Evolutionary conservation across 495 filamentous ascomycete genomes (phyloP).

Genomic region (Annulohypoxylon nitens): DNA sequence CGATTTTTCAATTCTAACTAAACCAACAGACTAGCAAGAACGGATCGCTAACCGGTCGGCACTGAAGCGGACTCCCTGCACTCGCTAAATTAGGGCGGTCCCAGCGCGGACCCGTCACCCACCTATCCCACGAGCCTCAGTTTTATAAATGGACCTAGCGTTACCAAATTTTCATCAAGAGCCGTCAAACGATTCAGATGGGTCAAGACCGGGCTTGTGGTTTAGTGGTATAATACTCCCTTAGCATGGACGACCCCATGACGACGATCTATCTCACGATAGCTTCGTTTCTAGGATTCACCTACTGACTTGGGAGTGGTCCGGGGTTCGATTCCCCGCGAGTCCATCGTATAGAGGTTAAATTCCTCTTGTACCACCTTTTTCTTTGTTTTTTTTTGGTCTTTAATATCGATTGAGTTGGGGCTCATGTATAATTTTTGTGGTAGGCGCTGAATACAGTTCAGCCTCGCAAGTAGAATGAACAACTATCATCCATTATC

Average conservation of each 20-base stretch:
- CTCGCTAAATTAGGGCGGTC: slow-evolving; percentile 28
- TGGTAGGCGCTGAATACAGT: background rate
- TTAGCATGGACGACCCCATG: slow-evolving; percentile 22
- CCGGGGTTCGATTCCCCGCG: slow-evolving; percentile 71
- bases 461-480: background rate
- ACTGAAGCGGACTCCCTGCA: slow-evolving; percentile 4
- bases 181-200: background rate
- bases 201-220: slow-evolving; percentile 32
- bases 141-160: slow-evolving; percentile 19
- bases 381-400: background rate
- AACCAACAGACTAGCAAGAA: background rate
- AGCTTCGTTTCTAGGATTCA: slow-evolving; percentile 7
- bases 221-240: slow-evolving; percentile 46
- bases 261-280: slow-evolving; percentile 7
- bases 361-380: slow-evolving; percentile 11
- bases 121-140: slow-evolving; percentile 10
- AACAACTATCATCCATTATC: too few species aligned
- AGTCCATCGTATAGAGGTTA: slow-evolving; percentile 46
- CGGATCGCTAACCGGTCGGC: background rate
- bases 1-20: background rate
- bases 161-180: slow-evolving; percentile 16
- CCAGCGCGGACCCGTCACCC: slow-evolving; percentile 13
- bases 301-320: slow-evolving; percentile 57
- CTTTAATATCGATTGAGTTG: background rate
- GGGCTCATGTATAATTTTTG: background rate